Conservation (phyloP, 2,329 filamentous ascomycete species). For the Fusarium annulatum region DNA sequence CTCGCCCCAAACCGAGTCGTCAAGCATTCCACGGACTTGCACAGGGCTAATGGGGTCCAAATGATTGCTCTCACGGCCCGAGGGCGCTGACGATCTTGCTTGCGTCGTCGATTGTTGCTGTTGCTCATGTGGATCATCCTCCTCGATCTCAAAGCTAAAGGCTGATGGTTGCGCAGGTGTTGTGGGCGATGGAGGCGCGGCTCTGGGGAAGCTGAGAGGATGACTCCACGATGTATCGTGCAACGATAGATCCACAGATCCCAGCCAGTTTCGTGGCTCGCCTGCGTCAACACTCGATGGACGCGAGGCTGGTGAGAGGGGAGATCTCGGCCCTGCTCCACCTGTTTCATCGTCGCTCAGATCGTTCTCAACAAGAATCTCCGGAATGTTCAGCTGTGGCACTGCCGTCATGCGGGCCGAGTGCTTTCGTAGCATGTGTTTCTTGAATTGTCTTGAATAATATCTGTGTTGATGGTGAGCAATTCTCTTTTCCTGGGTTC, state of each 20-base stretch:
- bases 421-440: constrained; percentile 76
- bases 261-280: constrained; percentile 57
- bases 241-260: constrained; percentile 56
- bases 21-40: constrained; percentile 85
- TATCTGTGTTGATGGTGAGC: constrained; percentile 61
- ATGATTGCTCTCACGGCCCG: constrained; percentile 70
- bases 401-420: constrained; percentile 80
- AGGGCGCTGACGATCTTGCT: constrained; percentile 56
- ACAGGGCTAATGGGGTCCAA: constrained; percentile 58
- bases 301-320: constrained; percentile 33
- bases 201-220: constrained; percentile 66
- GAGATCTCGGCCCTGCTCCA: constrained; percentile 37
- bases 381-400: constrained; percentile 85
- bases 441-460: constrained; percentile 86
- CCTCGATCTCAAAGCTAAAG: constrained; percentile 69
- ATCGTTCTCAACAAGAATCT: constrained; percentile 89
- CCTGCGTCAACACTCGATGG: constrained; percentile 46
- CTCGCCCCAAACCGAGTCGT: constrained; percentile 92
- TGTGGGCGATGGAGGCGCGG: constrained; percentile 54
- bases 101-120: constrained; percentile 36
- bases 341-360: constrained; percentile 56
- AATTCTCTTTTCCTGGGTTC: background rate
- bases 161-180: constrained; percentile 63
- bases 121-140: constrained; percentile 50
- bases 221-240: constrained; percentile 53